Evolutionary conservation across 2,329 filamentous ascomycete species (phyloP).

Genomic region (Cordyceps fumosorosea): DNA sequence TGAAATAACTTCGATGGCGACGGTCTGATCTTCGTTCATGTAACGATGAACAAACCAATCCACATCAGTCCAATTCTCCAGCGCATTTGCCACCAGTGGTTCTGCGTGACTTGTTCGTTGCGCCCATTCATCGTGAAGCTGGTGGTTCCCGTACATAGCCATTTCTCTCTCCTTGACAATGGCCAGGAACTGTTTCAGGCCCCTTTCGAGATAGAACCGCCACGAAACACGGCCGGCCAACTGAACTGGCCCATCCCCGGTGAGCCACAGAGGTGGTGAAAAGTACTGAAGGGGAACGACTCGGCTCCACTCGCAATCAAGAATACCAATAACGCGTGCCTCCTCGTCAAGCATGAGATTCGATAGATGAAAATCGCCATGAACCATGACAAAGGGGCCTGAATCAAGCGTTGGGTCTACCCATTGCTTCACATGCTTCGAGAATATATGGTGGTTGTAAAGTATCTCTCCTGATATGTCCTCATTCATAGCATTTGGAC

Average conservation of each 20-base stretch:
- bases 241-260: background rate
- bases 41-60: background rate
- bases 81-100: background rate
- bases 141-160: background rate
- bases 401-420: constrained; percentile 3
- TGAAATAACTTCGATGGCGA: no score
- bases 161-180: background rate
- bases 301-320: constrained; percentile 18
- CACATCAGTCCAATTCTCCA: background rate
- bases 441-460: background rate
- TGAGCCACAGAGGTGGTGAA: constrained; percentile 15
- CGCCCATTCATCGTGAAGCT: background rate
- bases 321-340: constrained; percentile 8
- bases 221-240: background rate
- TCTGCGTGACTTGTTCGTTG: background rate
- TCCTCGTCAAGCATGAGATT: constrained; percentile 14
- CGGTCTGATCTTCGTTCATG: no score
- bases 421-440: constrained; percentile 11
- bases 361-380: constrained; percentile 14
- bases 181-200: background rate
- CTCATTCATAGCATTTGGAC: no score
- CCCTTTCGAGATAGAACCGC: background rate
- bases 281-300: constrained; percentile 16
- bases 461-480: no score
- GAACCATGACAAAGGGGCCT: constrained; percentile 15